Conservation (phyloP, 108 stramenopile species). For the Chaetoceros tenuissimus region DNA sequence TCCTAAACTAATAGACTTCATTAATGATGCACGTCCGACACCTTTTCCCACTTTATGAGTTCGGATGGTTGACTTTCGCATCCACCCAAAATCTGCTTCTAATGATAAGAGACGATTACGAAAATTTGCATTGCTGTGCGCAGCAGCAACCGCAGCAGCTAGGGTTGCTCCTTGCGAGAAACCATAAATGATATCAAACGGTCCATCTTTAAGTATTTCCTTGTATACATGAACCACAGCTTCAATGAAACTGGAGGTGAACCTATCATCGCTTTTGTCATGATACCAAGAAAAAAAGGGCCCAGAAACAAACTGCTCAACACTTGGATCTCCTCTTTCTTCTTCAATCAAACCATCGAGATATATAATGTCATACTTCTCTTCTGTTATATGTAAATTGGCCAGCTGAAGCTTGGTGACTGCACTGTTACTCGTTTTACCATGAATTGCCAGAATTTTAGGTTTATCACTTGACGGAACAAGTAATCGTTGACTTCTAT, state of each 20-base stretch:
- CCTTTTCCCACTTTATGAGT: too few species aligned
- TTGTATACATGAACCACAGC: constrained; percentile 1
- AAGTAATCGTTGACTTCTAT: too few species aligned
- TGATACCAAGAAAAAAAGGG: constrained; percentile 1
- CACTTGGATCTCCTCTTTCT: neutral
- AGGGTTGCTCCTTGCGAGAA: constrained; percentile 16
- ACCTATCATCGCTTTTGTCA: neutral
- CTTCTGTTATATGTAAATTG: constrained; percentile 3
- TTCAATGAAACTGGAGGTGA: neutral
- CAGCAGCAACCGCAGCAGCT: neutral
- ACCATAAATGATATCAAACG: constrained; percentile 12
- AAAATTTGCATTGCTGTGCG: neutral
- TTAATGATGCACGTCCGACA: too few species aligned
- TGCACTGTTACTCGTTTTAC: neutral
- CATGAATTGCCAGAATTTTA: too few species aligned
- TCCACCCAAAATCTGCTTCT: too few species aligned
- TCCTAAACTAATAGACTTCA: too few species aligned
- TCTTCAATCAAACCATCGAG: constrained; percentile 1
- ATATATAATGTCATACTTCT: constrained; percentile 9
- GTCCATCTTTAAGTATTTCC: neutral
- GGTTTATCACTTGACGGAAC: too few species aligned
- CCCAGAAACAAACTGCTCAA: neutral
- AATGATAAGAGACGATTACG: too few species aligned
- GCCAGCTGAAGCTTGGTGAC: constrained; percentile 9
- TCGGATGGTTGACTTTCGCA: too few species aligned